Percentiles rank a stretch among this genome's conserved stretches.
Conservation (phyloP, 108 stramenopile species). For the Pseudonitzschia multistriata region DNA sequence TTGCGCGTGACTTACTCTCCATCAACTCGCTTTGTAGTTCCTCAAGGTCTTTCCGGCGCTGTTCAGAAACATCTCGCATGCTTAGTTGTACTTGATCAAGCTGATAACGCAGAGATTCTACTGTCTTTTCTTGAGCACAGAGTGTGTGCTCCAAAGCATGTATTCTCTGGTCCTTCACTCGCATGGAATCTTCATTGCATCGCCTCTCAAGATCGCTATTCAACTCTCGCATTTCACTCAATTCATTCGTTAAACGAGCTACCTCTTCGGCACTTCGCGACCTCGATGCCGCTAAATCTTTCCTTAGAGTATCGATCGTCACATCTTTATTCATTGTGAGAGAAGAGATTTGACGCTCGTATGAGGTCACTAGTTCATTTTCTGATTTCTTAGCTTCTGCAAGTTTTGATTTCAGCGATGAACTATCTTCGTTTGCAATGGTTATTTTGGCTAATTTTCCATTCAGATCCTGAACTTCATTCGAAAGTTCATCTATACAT, state of each 20-base stretch:
- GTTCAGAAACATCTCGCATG: slow-evolving; percentile 61
- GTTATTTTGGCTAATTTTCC: slow-evolving; percentile 37
- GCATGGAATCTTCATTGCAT: slow-evolving; percentile 38
- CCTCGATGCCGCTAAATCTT: slow-evolving; percentile 51
- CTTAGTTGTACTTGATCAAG: slow-evolving; percentile 77
- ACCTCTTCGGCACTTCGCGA: slow-evolving; percentile 33
- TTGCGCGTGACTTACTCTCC: slow-evolving; percentile 47
- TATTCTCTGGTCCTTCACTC: slow-evolving; percentile 68
- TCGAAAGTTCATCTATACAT: background rate
- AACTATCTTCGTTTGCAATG: slow-evolving; percentile 9
- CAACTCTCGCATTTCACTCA: slow-evolving; percentile 45
- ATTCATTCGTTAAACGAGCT: slow-evolving; percentile 37
- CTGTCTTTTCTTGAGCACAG: slow-evolving; percentile 72
- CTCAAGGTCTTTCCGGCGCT: slow-evolving; percentile 71
- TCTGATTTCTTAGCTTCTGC: slow-evolving; percentile 54
- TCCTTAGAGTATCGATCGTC: slow-evolving; percentile 67
- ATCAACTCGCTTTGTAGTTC: slow-evolving; percentile 79
- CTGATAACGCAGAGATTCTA: slow-evolving; percentile 67
- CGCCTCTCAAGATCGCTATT: slow-evolving; percentile 50
- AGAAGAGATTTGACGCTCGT: slow-evolving; percentile 48
- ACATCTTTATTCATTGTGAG: slow-evolving; percentile 58
- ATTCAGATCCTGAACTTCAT: slow-evolving; percentile 34
- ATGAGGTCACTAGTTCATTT: slow-evolving; percentile 39
- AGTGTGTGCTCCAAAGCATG: slow-evolving; percentile 70
- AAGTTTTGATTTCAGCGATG: slow-evolving; percentile 42